phyloP scores from a whole-genome alignment of 2,329 filamentous ascomycete genomes.

The Thelonectria blattea region DNA sequence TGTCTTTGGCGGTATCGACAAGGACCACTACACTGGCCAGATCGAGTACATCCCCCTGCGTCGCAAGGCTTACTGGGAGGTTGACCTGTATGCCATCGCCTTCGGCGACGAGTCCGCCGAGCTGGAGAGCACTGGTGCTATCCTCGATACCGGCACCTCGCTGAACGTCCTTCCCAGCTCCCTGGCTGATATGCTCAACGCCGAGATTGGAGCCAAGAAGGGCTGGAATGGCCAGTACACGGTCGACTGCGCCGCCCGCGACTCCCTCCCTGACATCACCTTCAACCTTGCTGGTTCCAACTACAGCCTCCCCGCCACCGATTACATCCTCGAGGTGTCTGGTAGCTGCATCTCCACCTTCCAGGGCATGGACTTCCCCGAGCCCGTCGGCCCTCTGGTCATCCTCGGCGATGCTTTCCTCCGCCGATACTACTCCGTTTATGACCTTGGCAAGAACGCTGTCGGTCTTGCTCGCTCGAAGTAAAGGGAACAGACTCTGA shows the following conservation, averaged over 20 bases:
- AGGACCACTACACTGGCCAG: slow-evolving; percentile 81
- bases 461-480: slow-evolving; percentile 91
- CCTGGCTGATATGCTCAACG: slow-evolving; percentile 95
- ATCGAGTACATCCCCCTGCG: slow-evolving; percentile 92
- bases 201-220: slow-evolving; percentile 98
- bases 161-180: slow-evolving; percentile 92
- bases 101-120: slow-evolving; percentile 87
- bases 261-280: slow-evolving; percentile 84
- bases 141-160: slow-evolving; percentile 97
- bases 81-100: slow-evolving; percentile 89
- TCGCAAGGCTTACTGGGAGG: slow-evolving; percentile 99
- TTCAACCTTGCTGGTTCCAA: slow-evolving; percentile 91
- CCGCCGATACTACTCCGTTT: slow-evolving; percentile 92
- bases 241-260: slow-evolving; percentile 85
- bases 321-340: slow-evolving; percentile 96
- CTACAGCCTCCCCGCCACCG: slow-evolving; percentile 86
- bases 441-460: slow-evolving; percentile 87
- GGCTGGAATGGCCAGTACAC: slow-evolving; percentile 96
- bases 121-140: slow-evolving; percentile 92
- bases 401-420: slow-evolving; percentile 91
- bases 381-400: slow-evolving; percentile 86
- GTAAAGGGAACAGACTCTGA: slow-evolving; percentile 40
- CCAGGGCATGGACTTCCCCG: slow-evolving; percentile 94
- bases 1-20: slow-evolving; percentile 86
- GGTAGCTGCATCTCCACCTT: slow-evolving; percentile 97